A percentile compares a stretch with the other conserved stretches of the same genome.
phyloP scores from a whole-genome alignment of 2,329 filamentous ascomycete species.

The Atkinsonella texensis region DNA sequence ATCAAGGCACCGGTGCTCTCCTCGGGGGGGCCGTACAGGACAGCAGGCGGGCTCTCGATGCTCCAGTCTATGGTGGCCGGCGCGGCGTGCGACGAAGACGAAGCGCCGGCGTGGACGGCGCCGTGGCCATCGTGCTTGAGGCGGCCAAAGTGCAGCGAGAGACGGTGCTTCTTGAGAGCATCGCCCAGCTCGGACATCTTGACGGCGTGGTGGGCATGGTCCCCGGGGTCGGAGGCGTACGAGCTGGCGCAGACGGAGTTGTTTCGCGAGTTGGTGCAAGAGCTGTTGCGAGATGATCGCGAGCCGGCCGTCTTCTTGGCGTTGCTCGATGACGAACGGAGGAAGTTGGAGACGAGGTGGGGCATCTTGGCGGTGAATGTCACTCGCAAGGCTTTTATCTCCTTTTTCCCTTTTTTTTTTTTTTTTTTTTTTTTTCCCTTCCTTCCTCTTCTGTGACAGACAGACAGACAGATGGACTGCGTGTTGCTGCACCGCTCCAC shows the following conservation, averaged over 20 bases:
- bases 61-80: conserved; percentile 38
- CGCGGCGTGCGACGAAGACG: conserved; percentile 6
- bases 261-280: conserved; percentile 16
- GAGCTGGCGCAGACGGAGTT: conserved; percentile 19
- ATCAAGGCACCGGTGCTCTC: conserved; percentile 75
- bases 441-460: no score
- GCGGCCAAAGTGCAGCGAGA: conserved; percentile 27
- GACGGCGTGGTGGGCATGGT: conserved; percentile 15
- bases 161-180: conserved; percentile 28
- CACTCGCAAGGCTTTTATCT: not conserved
- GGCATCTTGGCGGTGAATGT: conserved; percentile 29
- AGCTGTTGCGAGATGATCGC: conserved; percentile 19
- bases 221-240: conserved; percentile 24
- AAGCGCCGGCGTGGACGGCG: conserved; percentile 19
- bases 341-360: conserved; percentile 44
- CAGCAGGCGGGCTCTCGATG: conserved; percentile 77
- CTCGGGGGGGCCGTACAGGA: conserved; percentile 66
- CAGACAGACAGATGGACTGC: no score
- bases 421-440: no score
- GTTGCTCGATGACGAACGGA: conserved; percentile 43
- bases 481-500: no score
- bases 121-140: conserved; percentile 2
- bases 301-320: conserved; percentile 30
- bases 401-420: no score
- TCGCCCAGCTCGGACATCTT: conserved; percentile 28